Conservation (phyloP, 345 rosid genomes). For the Dipteronia sinensis region DNA sequence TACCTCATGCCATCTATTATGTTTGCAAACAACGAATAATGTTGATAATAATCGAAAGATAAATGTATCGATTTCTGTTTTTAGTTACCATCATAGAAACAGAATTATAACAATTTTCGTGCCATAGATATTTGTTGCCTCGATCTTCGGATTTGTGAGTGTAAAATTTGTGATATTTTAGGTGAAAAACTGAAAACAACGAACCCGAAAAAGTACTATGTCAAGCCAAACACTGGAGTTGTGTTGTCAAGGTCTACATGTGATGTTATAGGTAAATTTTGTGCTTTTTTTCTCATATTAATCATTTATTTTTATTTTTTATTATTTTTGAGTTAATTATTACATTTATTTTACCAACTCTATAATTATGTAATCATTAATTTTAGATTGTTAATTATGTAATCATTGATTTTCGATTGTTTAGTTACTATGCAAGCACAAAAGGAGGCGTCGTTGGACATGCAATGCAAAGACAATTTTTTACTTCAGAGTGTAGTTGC, state of each 20-base stretch:
- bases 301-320: neutral
- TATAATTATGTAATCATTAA: conserved; percentile 17
- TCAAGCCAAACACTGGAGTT: conserved; percentile 83
- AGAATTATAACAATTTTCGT: too few species aligned
- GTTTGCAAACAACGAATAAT: too few species aligned
- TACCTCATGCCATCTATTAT: too few species aligned
- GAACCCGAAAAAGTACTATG: conserved; percentile 89
- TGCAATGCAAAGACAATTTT: conserved; percentile 92
- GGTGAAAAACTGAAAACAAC: too few species aligned
- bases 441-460: conserved; percentile 68
- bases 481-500: conserved; percentile 70
- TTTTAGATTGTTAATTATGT: too few species aligned
- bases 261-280: conserved; percentile 63
- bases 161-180: too few species aligned
- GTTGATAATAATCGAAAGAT: too few species aligned
- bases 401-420: conserved; percentile 19
- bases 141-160: too few species aligned
- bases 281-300: neutral
- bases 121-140: too few species aligned
- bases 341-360: neutral
- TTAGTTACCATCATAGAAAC: too few species aligned
- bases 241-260: conserved; percentile 73
- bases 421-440: conserved; percentile 96
- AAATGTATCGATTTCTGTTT: too few species aligned
- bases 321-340: neutral